Evolutionary conservation across 2,329 filamentous ascomycete species (phyloP).

Genomic region (Botrytis cinerea): DNA sequence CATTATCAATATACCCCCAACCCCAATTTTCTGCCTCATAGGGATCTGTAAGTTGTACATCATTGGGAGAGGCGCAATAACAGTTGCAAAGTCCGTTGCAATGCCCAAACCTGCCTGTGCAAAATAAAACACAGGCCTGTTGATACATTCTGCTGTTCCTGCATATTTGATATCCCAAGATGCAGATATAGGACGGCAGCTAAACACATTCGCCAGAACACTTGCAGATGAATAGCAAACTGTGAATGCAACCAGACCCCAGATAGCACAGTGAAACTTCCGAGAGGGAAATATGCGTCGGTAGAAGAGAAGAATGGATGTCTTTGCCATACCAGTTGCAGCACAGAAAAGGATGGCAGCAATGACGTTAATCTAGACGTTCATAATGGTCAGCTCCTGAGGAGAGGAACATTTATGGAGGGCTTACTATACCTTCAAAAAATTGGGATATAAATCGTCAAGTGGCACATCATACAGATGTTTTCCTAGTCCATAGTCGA

Average conservation of each 20-base stretch:
- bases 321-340: slow-evolving; percentile 2
- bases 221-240: not conserved
- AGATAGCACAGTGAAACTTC: not conserved
- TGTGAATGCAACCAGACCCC: not conserved
- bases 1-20: not conserved
- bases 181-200: not conserved
- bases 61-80: not conserved
- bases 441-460: not conserved
- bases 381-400: not conserved
- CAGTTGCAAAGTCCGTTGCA: not conserved
- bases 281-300: not conserved
- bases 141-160: not conserved
- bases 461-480: slow-evolving; percentile 2
- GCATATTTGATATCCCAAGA: not conserved
- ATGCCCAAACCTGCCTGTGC: not conserved
- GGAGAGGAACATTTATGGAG: not conserved
- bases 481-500: not conserved
- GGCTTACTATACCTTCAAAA: not conserved
- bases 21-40: not conserved
- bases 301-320: not conserved
- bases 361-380: not conserved
- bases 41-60: not conserved
- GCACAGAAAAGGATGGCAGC: not conserved
- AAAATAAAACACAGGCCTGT: not conserved
- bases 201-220: not conserved